Evolutionary conservation across 2,329 filamentous ascomycete species (phyloP), one percentile per base, ranked within the genome.

Genomic region (Cytospora schulzeri): DNA sequence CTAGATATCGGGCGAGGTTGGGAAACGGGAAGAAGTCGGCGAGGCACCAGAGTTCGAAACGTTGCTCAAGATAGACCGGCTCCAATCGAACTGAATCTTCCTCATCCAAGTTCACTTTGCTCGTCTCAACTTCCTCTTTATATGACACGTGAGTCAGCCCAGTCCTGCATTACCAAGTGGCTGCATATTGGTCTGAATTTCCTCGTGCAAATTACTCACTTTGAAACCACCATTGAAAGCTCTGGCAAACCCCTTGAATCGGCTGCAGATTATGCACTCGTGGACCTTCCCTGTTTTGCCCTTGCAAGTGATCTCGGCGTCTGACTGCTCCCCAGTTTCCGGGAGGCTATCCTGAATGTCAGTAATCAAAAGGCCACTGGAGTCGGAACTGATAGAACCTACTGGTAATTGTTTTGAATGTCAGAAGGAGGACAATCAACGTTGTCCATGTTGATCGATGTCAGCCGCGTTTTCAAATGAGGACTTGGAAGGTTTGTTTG

Each of bases 301-400:
- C 0, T 52, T 19, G 62, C 62, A 60, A 7, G 24, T 11, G 31
- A 64, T 57, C 19, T 60, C 62, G 2, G 50, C 52, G 14, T 64
- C 62, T 1, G 57, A 12, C 2, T 38, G 53, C 11, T 56, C 33
- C 3, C 62, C 62, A 19, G 62, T 22, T 4, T 31, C 2, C 2
- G 60, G 12, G 2, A 64, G 41, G 1, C 57, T 64, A 9, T 17
- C 38, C 12, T 24, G n/a, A 5, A 24, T 22, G 12, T 19, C 24
- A 24, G 19, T 22, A 19, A 29, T 28, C 15, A 38, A 48, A 29
- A 19, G 15, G n/a, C 7, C 4, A 45, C 22, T 26, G 1, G 31
- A 22, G n/a, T 45, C 8, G 19, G 14, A 22, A 4, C 19, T 52
- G 17, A 19, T 4, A 17, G 45, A 12, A 50, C 19, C 7, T 1